A percentile compares a stretch with the other conserved stretches of the same genome.
phyloP scores from a whole-genome alignment of 805 yeast genomes.

The Ogataea methanolica region DNA sequence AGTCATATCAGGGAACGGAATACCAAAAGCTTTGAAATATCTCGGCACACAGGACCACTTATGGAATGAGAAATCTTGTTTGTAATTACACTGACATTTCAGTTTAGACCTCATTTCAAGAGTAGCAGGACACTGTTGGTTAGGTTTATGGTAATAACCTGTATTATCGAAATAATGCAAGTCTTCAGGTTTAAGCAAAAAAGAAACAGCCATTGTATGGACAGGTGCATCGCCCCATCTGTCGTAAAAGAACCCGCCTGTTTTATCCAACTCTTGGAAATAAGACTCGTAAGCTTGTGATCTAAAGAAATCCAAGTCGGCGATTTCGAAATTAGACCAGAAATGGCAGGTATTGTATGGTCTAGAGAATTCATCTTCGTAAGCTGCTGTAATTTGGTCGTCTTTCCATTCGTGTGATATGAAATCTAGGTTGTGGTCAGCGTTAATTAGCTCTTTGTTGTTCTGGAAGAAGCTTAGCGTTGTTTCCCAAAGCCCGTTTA shows the following conservation, averaged over 20 bases:
- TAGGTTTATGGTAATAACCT: conserved; percentile 54
- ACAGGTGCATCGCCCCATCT: conserved; percentile 81
- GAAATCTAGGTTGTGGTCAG: conserved; percentile 40
- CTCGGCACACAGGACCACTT: conserved; percentile 49
- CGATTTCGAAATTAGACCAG: conserved; percentile 69
- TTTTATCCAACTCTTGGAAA: conserved; percentile 51
- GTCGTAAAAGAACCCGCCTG: conserved; percentile 70
- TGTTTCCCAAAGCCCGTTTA: conserved; percentile 45
- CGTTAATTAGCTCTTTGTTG: conserved; percentile 33
- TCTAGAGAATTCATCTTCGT: conserved; percentile 28
- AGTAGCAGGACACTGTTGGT: conserved; percentile 54
- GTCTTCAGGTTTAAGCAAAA: conserved; percentile 42
- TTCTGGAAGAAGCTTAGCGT: conserved; percentile 38
- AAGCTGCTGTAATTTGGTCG: conserved; percentile 32
- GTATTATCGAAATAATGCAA: conserved; percentile 58
- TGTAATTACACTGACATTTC: conserved; percentile 46
- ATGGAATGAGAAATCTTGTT: conserved; percentile 46
- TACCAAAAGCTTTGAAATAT: conserved; percentile 26
- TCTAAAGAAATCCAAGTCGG: conserved; percentile 53
- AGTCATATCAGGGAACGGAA: conserved; percentile 3
- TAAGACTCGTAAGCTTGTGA: conserved; percentile 47
- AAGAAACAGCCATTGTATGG: conserved; percentile 60
- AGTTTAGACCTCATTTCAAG: conserved; percentile 37
- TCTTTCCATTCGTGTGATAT: conserved; percentile 39
- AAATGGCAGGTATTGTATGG: conserved; percentile 52